Evolutionary conservation across 257 asterid species (phyloP), one percentile per base, ranked within the genome.

Genomic region (Anisodus tanguticus): DNA sequence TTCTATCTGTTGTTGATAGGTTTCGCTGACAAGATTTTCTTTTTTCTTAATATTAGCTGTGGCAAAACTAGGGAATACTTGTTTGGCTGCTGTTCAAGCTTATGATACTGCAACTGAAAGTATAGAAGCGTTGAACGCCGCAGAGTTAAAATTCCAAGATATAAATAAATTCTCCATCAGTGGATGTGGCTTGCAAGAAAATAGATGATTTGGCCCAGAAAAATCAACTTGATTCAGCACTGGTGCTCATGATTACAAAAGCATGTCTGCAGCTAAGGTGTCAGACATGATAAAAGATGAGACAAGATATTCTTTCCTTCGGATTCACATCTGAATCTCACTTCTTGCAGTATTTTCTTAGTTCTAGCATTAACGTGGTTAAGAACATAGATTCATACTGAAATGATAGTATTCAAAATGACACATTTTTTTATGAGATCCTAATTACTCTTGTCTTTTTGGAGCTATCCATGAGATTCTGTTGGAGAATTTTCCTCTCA

Each of bases 241-340:
- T 97, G 84, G 95, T 91, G 79, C 97, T 94, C 88, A 91, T 93
- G 97, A 90, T 92, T 82, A 86, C 97, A 39, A 97, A 97, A 89
- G 98, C 98, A 84, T 97, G 99, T 91, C 99, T 51, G 95, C 95
- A 86, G 95, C 98, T 84, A 97, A 97, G 89, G 99, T 93, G 87
- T 87, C 98, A 0, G 90, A 87, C 92, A 92, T 95, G 98, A 82
- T 90, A 86, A 92, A 92, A 91, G 97, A 90, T 53, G 98, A 97
- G 97, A 98, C 90, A 85, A 80, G 89, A 67, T 78, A 53, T 84
- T 84, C 55, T 70, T 84, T 83, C 60, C 58, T 35, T 68, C 47
- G 53, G 49, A 53, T 53, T 31, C 82, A 31, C 9, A 13, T 77
- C 62, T 8, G 15, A 8, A 13, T 53, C 22, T 77, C 49, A 77